phyloP scores from a whole-genome alignment of 179 eudicot genomes.

The Nepenthes alata region DNA sequence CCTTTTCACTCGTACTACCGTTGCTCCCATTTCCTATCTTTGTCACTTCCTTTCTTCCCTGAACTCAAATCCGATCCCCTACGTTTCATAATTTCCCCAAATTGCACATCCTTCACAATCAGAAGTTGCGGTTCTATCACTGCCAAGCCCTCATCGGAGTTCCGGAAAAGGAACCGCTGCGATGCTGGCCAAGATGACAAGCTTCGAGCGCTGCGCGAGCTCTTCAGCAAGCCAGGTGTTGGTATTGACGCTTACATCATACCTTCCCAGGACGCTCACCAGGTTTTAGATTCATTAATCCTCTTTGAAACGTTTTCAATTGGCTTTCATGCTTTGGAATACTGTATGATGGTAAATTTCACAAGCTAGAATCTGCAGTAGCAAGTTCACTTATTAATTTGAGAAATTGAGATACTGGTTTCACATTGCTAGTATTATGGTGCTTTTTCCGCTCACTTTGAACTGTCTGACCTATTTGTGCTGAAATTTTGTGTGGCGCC shows the following conservation, averaged over 20 bases:
- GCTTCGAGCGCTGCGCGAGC: constrained; percentile 57
- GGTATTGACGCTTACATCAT: constrained; percentile 75
- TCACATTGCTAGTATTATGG: too few relatives aligned
- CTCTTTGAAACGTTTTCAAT: not conserved
- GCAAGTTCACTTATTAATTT: too few relatives aligned
- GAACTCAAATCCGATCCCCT: constrained; percentile 14
- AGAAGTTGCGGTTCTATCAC: constrained; percentile 41
- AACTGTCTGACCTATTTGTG: too few relatives aligned
- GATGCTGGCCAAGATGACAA: constrained; percentile 31
- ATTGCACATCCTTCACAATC: constrained; percentile 12
- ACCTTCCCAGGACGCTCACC: constrained; percentile 97
- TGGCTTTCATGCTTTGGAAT: not conserved
- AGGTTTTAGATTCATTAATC: constrained; percentile 28
- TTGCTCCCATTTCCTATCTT: constrained; percentile 24
- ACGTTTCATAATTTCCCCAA: constrained; percentile 10
- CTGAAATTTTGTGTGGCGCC: too few relatives aligned
- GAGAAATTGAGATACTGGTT: too few relatives aligned
- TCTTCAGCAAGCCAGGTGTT: constrained; percentile 47
- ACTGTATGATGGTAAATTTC: too few relatives aligned
- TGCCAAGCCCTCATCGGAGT: constrained; percentile 61
- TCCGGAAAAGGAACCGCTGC: constrained; percentile 17
- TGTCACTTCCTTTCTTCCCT: constrained; percentile 18
- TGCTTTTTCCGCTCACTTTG: too few relatives aligned
- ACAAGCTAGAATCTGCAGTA: too few relatives aligned
- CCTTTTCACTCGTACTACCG: constrained; percentile 14